Conservation (phyloP, 139 green algal species). For the Tetraselmis striata region DNA sequence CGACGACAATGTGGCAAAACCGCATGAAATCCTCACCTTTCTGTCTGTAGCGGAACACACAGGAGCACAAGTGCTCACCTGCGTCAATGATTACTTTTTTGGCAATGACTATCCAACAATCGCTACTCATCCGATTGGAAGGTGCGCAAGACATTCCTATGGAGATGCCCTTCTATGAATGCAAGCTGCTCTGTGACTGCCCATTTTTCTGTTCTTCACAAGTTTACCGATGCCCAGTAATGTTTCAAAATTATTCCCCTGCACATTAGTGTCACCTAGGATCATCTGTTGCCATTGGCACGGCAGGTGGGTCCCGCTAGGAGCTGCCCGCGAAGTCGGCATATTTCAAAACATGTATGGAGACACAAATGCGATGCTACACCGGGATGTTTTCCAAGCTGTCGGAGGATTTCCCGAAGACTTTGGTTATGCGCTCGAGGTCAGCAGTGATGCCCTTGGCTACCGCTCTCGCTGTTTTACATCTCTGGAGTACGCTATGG, state of each 20-base stretch:
- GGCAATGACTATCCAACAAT: not conserved
- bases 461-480: too few relatives aligned
- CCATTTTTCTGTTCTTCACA: too few relatives aligned
- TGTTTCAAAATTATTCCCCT: too few relatives aligned
- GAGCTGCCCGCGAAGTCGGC: constrained; percentile 17
- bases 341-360: constrained; percentile 32
- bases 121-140: not conserved
- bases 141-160: not conserved
- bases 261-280: too few relatives aligned
- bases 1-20: constrained; percentile 20
- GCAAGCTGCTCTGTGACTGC: too few relatives aligned
- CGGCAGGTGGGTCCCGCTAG: constrained; percentile 22
- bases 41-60: constrained; percentile 15
- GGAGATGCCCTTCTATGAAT: too few relatives aligned
- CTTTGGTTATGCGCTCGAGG: constrained; percentile 26
- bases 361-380: constrained; percentile 26
- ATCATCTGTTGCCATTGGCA: too few relatives aligned
- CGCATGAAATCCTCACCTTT: constrained; percentile 16
- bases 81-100: constrained; percentile 27
- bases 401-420: constrained; percentile 23
- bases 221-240: too few relatives aligned
- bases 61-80: constrained; percentile 22
- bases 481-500: too few relatives aligned
- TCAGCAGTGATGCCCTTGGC: too few relatives aligned
- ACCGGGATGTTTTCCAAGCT: constrained; percentile 10